Evolutionary conservation across 768 basidiomycete genomes (phyloP).

Genomic region (Pisolithus microcarpus): DNA sequence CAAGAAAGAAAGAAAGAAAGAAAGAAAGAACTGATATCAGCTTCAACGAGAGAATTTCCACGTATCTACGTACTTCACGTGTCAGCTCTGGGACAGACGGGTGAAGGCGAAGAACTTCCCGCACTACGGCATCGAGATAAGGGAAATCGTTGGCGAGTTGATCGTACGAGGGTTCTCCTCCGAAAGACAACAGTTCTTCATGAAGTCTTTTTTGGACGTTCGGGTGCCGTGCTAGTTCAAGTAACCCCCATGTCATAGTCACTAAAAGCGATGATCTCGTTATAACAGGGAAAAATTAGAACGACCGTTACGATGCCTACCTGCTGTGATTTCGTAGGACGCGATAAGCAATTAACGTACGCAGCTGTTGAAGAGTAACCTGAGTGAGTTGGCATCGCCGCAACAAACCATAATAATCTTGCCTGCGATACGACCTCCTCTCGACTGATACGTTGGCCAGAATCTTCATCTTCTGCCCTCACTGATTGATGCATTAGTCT

Average conservation of each 20-base stretch:
- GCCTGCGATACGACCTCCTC: conserved; percentile 23
- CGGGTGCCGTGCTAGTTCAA: conserved; percentile 42
- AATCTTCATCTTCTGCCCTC: conserved; percentile 26
- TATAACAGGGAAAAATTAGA: background rate
- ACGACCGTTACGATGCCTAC: conserved; percentile 2
- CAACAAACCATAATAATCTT: background rate
- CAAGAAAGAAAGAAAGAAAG: too few species aligned
- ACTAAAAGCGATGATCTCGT: conserved; percentile 1
- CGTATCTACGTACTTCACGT: too few species aligned
- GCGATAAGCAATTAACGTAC: conserved; percentile 10
- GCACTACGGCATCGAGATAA: conserved; percentile 43
- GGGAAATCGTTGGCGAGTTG: conserved; percentile 43
- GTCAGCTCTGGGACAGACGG: too few species aligned
- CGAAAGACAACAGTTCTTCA: conserved; percentile 39
- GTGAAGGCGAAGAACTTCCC: too few species aligned
- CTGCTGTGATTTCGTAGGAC: conserved; percentile 17
- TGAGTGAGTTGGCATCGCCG: too few species aligned
- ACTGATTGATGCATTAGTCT: conserved; percentile 18
- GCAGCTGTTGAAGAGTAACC: conserved; percentile 8
- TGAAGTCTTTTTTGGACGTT: conserved; percentile 44
- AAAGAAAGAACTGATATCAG: too few species aligned
- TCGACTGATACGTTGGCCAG: conserved; percentile 17
- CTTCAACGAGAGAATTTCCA: too few species aligned
- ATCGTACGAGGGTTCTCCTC: conserved; percentile 46
- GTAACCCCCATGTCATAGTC: conserved; percentile 40